Base-by-base conservation (phyloP, 768 basidiomycete genomes). In the Glaciozyma antarctica region DNA sequence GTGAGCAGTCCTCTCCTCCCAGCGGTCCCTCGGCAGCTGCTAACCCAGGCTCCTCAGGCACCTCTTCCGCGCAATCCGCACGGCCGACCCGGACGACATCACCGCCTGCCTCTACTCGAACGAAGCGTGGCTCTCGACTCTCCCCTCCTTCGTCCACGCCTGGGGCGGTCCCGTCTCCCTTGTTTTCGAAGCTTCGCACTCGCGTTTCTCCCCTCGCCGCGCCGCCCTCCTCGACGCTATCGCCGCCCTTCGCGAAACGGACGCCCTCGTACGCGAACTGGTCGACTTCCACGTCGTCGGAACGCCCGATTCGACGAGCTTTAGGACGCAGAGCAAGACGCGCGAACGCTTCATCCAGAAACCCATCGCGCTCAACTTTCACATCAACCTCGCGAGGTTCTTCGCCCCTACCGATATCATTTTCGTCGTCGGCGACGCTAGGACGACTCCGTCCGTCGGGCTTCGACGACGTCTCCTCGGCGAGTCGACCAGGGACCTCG, bases 341-440 rank as follows among this genome's bases (percentile, higher is more conserved):
- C 72, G 73, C 44, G 72, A 74, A 59, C 60, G 72, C 21, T 61
- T 74, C 61, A 68, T 74, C 58, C 45, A 56, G 32, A 58, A 58
- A 17, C 73, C 73, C 19, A 17, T 67, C 48, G 73, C 69, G 21
- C 62, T 51, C 30, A 73, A 72, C 60, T 71, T 68, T 47, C 73
- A 74, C 21, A 67, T 73, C 64, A 74, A 74, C 66, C 67, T 74
- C 60, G 73, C 73, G 38, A 56, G 73, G 24, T 74, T 74, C 71
- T 74, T 74, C 47, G 67, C 73, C 6, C 59, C 57, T 47, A 73
- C 73, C 41, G 72, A 74, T 43, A 49, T 71, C 51, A 64, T 72
- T 60, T 72, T 70, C 67, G 65, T 74, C 55, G 69, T 68, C 0
- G 65, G 63, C 22, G 73, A 74, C 44, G 72, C 73, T 3, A 64